Evolutionary conservation across 2,329 filamentous ascomycete species (phyloP).

Genomic region (Monosporascus sp.): DNA sequence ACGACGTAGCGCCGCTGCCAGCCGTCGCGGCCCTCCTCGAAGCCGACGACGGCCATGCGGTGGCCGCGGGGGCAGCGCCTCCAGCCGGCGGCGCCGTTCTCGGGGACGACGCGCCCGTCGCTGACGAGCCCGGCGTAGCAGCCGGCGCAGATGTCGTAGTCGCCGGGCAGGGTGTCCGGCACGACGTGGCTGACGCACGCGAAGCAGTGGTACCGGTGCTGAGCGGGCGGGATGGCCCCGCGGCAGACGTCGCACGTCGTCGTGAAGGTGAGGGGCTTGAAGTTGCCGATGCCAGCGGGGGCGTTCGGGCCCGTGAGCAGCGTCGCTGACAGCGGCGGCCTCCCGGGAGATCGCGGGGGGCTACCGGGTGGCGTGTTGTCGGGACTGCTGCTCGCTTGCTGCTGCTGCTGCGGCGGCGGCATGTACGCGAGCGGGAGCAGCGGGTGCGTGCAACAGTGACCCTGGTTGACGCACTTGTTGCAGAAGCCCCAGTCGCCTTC

Average conservation of each 20-base stretch:
- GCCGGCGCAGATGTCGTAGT: constrained; percentile 77
- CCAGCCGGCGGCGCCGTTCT: constrained; percentile 80
- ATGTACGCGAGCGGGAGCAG: constrained; percentile 71
- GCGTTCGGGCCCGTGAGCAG: constrained; percentile 43
- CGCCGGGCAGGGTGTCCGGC: constrained; percentile 51
- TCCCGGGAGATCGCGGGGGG: constrained; percentile 12
- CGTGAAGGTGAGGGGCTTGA: constrained; percentile 65
- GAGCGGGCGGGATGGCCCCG: constrained; percentile 62
- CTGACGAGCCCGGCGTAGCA: constrained; percentile 70
- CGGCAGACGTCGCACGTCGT: constrained; percentile 77
- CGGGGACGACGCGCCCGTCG: constrained; percentile 59
- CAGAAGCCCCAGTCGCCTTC: constrained; percentile 95
- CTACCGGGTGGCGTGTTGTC: constrained; percentile 29
- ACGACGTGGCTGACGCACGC: constrained; percentile 55
- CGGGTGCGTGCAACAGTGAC: constrained; percentile 73
- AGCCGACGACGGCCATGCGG: constrained; percentile 77
- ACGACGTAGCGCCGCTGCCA: constrained; percentile 62
- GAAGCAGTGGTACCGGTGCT: constrained; percentile 75
- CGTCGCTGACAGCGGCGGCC: constrained; percentile 36
- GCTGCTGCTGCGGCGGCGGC: constrained; percentile 19
- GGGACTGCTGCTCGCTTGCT: constrained; percentile 1
- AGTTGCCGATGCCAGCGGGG: constrained; percentile 42
- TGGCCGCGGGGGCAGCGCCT: constrained; percentile 75
- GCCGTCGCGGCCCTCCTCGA: constrained; percentile 59
- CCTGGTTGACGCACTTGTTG: constrained; percentile 78